Evolutionary conservation across 805 yeast genomes (phyloP), one percentile per base, ranked within the genome.

Genomic region (Phaffomyces thermotolerans): DNA sequence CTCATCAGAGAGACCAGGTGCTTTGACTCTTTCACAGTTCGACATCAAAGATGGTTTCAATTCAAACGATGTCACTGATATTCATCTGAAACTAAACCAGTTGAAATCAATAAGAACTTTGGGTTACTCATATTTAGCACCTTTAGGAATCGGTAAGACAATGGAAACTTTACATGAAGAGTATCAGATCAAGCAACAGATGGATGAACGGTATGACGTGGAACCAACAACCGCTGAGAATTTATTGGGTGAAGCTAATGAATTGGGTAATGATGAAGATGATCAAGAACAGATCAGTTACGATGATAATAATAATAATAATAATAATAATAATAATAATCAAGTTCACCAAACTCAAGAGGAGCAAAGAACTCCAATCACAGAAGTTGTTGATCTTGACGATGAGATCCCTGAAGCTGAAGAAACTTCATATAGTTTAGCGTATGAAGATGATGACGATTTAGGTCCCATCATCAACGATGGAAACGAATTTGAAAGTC

Each of bases 91-190:
- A 34, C 29, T 52, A 8, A 44, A 47, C 20, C 46, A 57, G 52
- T 25, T 63, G 56, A 18, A 57, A 37, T 43, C 50, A 31, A 63
- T 77, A 27, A 63, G 73, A 8, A 65, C 65, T 5, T 52, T 71
- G 20, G 87, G 86, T 0, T 69, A 65, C 58, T 52, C 66, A 13
- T 67, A 65, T 43, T 54, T 83, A 44, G 66, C 66, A 36, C 88
- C 89, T 0, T 69, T 81, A 10, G 89, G 88, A 0, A 54, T 79
- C 9, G 66, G 68, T 3, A 76, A 72, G 56, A 81, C 85, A 1
- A 67, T 79, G 71, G 60, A 60, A 32, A 67, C 64, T 31, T 42
- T 67, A 18, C 39, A 52, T 9, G 66, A 65, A 32, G 67, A 64
- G 37, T 42, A 44, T 6, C 54, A 56, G 29, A 43, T 57, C 42